A percentile compares a stretch with the other conserved stretches of the same genome.
Evolutionary conservation across 1,284 basidiomycete genomes (phyloP).

Genomic region (Anthracocystis setariae): DNA sequence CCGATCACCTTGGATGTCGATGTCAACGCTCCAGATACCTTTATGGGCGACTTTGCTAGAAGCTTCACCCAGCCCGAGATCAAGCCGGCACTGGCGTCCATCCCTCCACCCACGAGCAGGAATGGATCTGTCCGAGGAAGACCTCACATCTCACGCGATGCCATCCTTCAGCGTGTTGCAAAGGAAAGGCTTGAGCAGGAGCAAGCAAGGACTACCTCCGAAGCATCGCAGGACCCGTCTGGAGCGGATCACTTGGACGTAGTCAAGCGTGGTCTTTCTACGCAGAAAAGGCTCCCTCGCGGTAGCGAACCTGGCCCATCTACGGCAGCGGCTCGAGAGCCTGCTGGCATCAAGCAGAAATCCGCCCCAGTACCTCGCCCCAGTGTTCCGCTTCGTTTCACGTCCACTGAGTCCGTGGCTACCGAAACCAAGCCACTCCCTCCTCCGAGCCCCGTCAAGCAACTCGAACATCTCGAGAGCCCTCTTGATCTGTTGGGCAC

Average conservation of each 20-base stretch:
- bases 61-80: conserved; percentile 28
- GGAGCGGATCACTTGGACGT: conserved; percentile 3
- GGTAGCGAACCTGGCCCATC: conserved; percentile 39
- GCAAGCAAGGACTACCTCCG: conserved; percentile 17
- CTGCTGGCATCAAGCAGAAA: not conserved
- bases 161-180: conserved; percentile 62
- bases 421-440: conserved; percentile 44
- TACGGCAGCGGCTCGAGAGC: not conserved
- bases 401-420: conserved; percentile 9
- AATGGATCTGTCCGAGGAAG: conserved; percentile 33
- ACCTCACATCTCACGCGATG: conserved; percentile 65
- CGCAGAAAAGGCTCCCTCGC: conserved; percentile 27
- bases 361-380: conserved; percentile 20
- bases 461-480: conserved; percentile 35
- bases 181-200: conserved; percentile 44
- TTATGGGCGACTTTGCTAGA: conserved; percentile 18
- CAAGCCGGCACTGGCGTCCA: conserved; percentile 1
- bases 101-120: conserved; percentile 15
- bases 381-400: conserved; percentile 22
- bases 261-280: conserved; percentile 10
- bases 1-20: conserved; percentile 52
- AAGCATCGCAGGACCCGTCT: not conserved
- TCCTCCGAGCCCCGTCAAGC: conserved; percentile 50
- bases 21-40: conserved; percentile 7
- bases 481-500: conserved; percentile 55